phyloP scores from a whole-genome alignment of 495 filamentous ascomycete genomes.

The Friedmanniomyces simplex region DNA sequence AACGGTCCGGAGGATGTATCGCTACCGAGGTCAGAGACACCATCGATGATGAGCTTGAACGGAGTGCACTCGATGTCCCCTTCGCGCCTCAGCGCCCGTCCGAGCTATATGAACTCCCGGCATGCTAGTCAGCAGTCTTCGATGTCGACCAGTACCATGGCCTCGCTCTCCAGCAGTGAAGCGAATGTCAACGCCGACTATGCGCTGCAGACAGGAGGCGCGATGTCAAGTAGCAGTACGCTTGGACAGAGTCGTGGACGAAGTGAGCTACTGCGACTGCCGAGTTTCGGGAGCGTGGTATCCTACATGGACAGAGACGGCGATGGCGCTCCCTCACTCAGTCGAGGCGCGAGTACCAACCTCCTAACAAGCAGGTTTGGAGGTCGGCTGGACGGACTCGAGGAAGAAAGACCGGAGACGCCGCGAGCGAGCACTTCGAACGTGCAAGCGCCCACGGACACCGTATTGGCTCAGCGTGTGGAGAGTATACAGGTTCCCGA shows the following conservation, averaged over 20 bases:
- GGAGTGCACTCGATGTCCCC: slow-evolving; percentile 13
- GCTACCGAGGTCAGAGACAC: background rate
- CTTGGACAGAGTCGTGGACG: slow-evolving; percentile 28
- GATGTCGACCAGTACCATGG: slow-evolving; percentile 59
- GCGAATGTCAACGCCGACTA: slow-evolving; percentile 71
- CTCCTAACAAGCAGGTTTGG: slow-evolving; percentile 18
- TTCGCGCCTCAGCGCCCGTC: slow-evolving; percentile 40
- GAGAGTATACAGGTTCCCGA: slow-evolving; percentile 83
- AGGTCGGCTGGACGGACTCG: slow-evolving; percentile 44
- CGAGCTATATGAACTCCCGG: slow-evolving; percentile 62
- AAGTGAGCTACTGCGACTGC: slow-evolving; percentile 53
- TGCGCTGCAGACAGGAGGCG: slow-evolving; percentile 74
- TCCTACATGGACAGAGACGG: slow-evolving; percentile 73
- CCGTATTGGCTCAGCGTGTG: slow-evolving; percentile 76
- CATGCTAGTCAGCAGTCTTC: slow-evolving; percentile 71
- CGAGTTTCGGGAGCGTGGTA: slow-evolving; percentile 90
- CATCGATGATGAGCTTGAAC: slow-evolving; percentile 5
- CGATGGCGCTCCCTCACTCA: slow-evolving; percentile 41
- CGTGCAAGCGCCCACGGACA: slow-evolving; percentile 63
- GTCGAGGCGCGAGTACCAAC: slow-evolving; percentile 28
- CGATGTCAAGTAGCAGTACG: slow-evolving; percentile 49
- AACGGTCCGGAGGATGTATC: background rate
- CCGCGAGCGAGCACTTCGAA: slow-evolving; percentile 41
- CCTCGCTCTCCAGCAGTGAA: slow-evolving; percentile 52
- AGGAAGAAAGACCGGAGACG: slow-evolving; percentile 48